Percentiles rank a stretch among this genome's conserved stretches.
Conservation (phyloP, 441 rosid species). For the Pelargonium cotyledonis region DNA sequence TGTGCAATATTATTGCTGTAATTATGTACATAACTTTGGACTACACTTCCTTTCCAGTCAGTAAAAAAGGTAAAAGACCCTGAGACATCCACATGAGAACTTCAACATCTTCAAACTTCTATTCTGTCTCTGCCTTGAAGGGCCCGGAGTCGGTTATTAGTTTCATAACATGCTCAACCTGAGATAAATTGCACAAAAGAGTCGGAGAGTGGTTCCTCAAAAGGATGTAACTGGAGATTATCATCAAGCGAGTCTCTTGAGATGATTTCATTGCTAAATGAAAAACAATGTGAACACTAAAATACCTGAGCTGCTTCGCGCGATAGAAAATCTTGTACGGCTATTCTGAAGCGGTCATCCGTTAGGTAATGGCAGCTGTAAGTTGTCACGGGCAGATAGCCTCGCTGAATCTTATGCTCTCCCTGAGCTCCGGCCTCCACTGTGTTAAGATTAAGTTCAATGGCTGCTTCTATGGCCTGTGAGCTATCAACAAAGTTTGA, state of each 20-base stretch:
- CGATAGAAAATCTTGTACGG: slow-evolving; percentile 56
- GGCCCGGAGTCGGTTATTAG: slow-evolving; percentile 72
- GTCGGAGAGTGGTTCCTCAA: neutral
- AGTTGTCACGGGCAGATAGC: slow-evolving; percentile 80
- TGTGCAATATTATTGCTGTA: neutral
- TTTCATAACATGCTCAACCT: slow-evolving; percentile 70
- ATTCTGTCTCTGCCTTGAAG: slow-evolving; percentile 54
- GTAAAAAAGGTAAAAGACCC: neutral
- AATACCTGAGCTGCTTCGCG: slow-evolving; percentile 84
- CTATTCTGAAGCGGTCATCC: slow-evolving; percentile 65
- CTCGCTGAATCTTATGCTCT: slow-evolving; percentile 93
- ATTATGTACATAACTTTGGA: slow-evolving; percentile 17
- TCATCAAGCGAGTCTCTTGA: neutral
- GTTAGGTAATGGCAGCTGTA: slow-evolving; percentile 85
- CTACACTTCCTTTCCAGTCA: neutral
- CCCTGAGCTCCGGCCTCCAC: slow-evolving; percentile 99
- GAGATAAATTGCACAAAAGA: slow-evolving; percentile 11
- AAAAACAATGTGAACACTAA: neutral
- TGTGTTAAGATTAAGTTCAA: slow-evolving; percentile 60
- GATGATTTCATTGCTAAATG: neutral
- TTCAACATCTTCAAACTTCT: slow-evolving; percentile 14
- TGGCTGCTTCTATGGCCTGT: slow-evolving; percentile 92
- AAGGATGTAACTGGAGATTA: neutral
- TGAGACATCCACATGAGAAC: neutral
- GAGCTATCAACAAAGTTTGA: slow-evolving; percentile 5